phyloP scores from a whole-genome alignment of 2,329 filamentous ascomycete species.

The Penicillium sp. region DNA sequence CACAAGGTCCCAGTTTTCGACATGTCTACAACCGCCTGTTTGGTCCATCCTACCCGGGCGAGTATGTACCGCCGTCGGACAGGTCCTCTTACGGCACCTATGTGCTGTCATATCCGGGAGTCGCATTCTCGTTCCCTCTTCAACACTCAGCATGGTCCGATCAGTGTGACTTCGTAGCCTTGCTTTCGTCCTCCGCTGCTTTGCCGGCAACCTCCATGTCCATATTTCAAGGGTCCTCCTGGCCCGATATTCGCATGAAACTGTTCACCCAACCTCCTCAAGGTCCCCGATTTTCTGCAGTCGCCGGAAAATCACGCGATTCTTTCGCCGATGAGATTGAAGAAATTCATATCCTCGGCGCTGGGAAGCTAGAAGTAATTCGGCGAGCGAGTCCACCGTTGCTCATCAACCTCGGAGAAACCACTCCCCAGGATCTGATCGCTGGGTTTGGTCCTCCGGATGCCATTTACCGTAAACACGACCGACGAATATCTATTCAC shows the following conservation, averaged over 20 bases:
- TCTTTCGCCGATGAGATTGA: constrained; percentile 87
- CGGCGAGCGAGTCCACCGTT: constrained; percentile 68
- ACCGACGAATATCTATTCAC: constrained; percentile 85
- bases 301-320: constrained; percentile 71
- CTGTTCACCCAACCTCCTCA: constrained; percentile 75
- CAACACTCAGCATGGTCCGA: constrained; percentile 72
- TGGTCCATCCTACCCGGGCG: constrained; percentile 89
- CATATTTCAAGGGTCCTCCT: constrained; percentile 85
- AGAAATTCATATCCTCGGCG: constrained; percentile 72
- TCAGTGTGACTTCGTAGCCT: constrained; percentile 75
- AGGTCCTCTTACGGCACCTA: constrained; percentile 69
- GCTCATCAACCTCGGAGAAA: constrained; percentile 76
- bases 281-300: constrained; percentile 70
- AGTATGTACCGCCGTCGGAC: constrained; percentile 71
- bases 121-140: constrained; percentile 89
- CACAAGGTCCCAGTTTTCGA: constrained; percentile 72
- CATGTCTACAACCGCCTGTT: constrained; percentile 93
- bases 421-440: constrained; percentile 87
- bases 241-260: constrained; percentile 75
- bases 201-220: constrained; percentile 83
- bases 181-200: constrained; percentile 76
- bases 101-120: constrained; percentile 88
- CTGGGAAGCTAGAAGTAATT: constrained; percentile 74
- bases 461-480: constrained; percentile 88
- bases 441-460: constrained; percentile 90